Base-by-base conservation (phyloP, 306 rosid species). In the Ochetophila trinervis region DNA sequence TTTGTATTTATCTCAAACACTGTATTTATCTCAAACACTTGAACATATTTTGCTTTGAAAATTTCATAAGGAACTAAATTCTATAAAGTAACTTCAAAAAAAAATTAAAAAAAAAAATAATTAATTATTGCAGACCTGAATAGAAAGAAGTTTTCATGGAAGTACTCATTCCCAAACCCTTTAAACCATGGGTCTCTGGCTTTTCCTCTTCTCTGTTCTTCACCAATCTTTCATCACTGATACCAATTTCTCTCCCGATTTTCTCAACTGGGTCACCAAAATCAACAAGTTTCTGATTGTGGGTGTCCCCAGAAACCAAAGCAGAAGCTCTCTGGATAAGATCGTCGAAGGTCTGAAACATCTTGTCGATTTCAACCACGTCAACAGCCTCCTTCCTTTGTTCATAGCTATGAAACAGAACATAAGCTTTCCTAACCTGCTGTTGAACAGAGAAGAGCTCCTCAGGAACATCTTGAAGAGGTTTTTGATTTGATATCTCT, bases 311-410 rank as follows among this genome's bases (percentile, higher is more conserved):
- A 62, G 90, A 87, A 71, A 93, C 82, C 70, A 87, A 65, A 15
- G 60, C 62, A 57, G 95, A 89, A 69, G 95, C 85, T 53, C 72
- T 88, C 79, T 79, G 98, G 67, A 93, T 84, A 53, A 89, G 91
- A 74, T 80, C 91, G 74, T 59, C 95, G 23, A 87, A 84, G 69
- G 76, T 78, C 20, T 83, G 83, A 57, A 89, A 86, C 82, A 70
- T 63, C 12, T 82, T 81, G 24, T 87, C 95, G 1, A 74, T 69
- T 53, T 89, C 80, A 54, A 89, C 78, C 74, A 89, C 63, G 18
- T 76, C 73, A 22, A 79, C 64, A 1, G 95, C 94, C 63, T 93
- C 98, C 45, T 44, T 82, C 75, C 74, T 83, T 77, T 79, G 93
- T 32, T 84, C 79, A 48, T 75, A 75, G 68, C 84, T 76, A 68